Evolutionary conservation across 768 basidiomycete species (phyloP).

Genomic region (Chalciporus chontae): DNA sequence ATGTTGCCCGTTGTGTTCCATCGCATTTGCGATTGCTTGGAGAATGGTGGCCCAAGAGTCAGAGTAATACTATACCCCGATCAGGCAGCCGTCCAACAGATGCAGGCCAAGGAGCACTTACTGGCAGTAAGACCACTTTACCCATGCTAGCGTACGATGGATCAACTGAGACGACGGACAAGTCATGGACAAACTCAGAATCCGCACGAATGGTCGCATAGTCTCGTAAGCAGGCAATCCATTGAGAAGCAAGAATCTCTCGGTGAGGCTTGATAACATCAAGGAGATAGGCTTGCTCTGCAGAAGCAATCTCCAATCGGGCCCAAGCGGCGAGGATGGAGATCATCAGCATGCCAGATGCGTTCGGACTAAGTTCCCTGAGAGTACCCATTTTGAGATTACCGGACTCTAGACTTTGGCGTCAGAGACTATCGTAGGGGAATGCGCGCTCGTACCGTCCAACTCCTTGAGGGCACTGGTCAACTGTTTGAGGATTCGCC

Average conservation of each 20-base stretch:
- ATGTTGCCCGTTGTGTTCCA: constrained; percentile 65
- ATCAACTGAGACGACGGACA: constrained; percentile 71
- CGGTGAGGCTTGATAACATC: constrained; percentile 83
- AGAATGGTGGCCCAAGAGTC: constrained; percentile 80
- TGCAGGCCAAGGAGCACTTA: constrained; percentile 36
- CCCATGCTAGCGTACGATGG: constrained; percentile 85
- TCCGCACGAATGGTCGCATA: constrained; percentile 90
- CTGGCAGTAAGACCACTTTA: constrained; percentile 87
- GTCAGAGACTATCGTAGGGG: constrained; percentile 5
- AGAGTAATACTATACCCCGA: constrained; percentile 69
- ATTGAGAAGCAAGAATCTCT: constrained; percentile 69
- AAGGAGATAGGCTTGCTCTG: constrained; percentile 68
- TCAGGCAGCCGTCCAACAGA: background rate
- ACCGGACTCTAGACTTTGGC: constrained; percentile 58
- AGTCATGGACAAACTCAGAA: constrained; percentile 79
- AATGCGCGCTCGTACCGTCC: constrained; percentile 51
- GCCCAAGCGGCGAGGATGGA: constrained; percentile 96
- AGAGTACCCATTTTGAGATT: constrained; percentile 85
- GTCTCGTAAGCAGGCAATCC: constrained; percentile 87
- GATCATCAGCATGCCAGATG: constrained; percentile 90
- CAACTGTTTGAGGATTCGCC: constrained; percentile 85
- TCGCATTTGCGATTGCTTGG: constrained; percentile 77
- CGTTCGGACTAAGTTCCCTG: constrained; percentile 86
- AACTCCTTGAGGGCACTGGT: constrained; percentile 87
- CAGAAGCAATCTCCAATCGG: constrained; percentile 77